phyloP scores from a whole-genome alignment of 768 basidiomycete genomes.

The Boletus edulis region DNA sequence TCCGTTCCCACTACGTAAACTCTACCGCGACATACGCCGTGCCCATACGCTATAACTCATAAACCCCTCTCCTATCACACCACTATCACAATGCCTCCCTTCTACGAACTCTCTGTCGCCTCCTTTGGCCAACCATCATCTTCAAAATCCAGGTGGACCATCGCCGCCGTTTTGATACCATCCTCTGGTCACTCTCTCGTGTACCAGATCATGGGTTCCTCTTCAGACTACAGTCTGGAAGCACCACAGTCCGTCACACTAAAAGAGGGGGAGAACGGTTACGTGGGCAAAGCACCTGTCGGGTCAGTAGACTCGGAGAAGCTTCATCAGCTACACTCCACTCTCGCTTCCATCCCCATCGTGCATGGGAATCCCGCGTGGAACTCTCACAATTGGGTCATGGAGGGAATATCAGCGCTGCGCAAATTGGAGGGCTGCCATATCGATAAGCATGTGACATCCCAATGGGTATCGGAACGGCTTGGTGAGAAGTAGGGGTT shows the following conservation, averaged over 20 bases:
- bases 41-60: not conserved
- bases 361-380: slow-evolving; percentile 27
- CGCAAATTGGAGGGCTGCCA: slow-evolving; percentile 28
- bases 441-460: slow-evolving; percentile 30
- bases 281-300: slow-evolving; percentile 20
- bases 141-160: slow-evolving; percentile 23
- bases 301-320: slow-evolving; percentile 29
- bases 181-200: slow-evolving; percentile 29
- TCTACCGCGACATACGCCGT: not conserved
- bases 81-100: slow-evolving; percentile 27
- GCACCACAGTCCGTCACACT: slow-evolving; percentile 34
- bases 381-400: slow-evolving; percentile 31
- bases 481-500: slow-evolving; percentile 24
- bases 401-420: slow-evolving; percentile 30
- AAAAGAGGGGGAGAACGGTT: slow-evolving; percentile 29
- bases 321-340: slow-evolving; percentile 26
- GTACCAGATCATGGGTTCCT: slow-evolving; percentile 30
- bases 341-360: slow-evolving; percentile 27
- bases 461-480: slow-evolving; percentile 29
- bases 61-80: not conserved
- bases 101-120: slow-evolving; percentile 32
- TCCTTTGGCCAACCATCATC: slow-evolving; percentile 24
- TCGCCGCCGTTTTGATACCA: slow-evolving; percentile 28
- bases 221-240: slow-evolving; percentile 29
- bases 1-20: not conserved